Evolutionary conservation across 1,139 yeast genomes (phyloP).

Genomic region (Protomyces arabidopsidicola): DNA sequence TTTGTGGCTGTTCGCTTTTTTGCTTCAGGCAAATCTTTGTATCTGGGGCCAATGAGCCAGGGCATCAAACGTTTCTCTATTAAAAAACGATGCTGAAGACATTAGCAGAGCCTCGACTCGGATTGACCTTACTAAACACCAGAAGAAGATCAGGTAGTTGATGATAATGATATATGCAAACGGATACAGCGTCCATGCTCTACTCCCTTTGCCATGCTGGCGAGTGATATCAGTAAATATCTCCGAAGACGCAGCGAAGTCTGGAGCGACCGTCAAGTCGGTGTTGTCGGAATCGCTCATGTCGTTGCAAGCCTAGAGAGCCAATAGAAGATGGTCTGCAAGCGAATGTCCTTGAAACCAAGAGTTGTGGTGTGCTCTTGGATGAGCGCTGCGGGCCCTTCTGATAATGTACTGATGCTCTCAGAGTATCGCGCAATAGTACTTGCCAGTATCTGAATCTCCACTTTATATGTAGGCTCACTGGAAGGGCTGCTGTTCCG

Average conservation of each 20-base stretch:
- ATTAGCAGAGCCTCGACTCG: neutral
- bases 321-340: too few relatives aligned
- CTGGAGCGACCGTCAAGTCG: neutral
- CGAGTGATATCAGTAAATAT: neutral
- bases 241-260: neutral
- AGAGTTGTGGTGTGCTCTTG: too few relatives aligned
- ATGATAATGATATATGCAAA: conserved; percentile 4
- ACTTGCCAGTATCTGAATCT: too few relatives aligned
- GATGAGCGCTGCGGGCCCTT: too few relatives aligned
- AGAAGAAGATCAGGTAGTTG: conserved; percentile 7
- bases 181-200: conserved; percentile 2
- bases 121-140: conserved; percentile 1
- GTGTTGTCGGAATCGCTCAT: neutral
- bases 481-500: too few relatives aligned
- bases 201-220: conserved; percentile 4
- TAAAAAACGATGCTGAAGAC: neutral
- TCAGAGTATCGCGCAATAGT: too few relatives aligned
- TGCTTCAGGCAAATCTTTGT: neutral
- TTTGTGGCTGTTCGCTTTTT: conserved; percentile 11
- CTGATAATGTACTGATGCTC: too few relatives aligned
- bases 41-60: conserved; percentile 1
- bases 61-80: conserved; percentile 9
- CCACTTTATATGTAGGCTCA: too few relatives aligned
- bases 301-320: too few relatives aligned
- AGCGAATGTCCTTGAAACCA: too few relatives aligned